These are phyloP conservation scores for Aspergillus aculeatus DNA, from an alignment of 2,329 filamentous ascomycete species.

Conservation along the genomic window DNA sequence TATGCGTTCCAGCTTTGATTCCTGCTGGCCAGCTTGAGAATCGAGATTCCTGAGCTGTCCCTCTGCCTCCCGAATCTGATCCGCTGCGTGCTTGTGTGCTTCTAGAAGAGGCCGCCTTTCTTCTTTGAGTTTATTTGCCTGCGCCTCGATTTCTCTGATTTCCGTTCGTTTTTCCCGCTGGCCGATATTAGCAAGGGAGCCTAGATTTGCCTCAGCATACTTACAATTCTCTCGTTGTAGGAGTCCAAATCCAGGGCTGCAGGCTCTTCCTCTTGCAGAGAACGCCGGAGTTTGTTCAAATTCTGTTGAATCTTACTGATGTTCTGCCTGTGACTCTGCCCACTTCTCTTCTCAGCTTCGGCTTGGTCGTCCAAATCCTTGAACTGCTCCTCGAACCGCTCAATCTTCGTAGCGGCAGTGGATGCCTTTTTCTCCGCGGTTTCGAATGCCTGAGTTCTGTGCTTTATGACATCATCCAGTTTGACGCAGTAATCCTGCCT, in stretches of 20 bases:
- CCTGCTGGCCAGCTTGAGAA: constrained; percentile 72
- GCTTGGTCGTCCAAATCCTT: constrained; percentile 41
- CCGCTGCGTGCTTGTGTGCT: constrained; percentile 36
- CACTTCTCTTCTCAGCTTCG: constrained; percentile 53
- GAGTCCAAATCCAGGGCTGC: constrained; percentile 66
- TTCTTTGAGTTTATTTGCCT: constrained; percentile 44
- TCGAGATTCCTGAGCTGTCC: constrained; percentile 60
- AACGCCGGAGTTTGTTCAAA: constrained; percentile 64
- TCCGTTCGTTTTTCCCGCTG: constrained; percentile 57
- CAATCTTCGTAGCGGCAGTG: constrained; percentile 42
- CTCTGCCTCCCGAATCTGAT: constrained; percentile 44
- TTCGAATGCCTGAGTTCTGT: constrained; percentile 56
- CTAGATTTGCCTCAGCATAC: constrained; percentile 30
- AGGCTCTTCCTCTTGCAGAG: constrained; percentile 58
- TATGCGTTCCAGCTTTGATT: constrained; percentile 60
- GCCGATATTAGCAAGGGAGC: constrained; percentile 25
- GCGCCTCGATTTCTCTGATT: constrained; percentile 35
- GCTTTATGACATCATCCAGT: constrained; percentile 56
- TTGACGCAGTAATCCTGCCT: constrained; percentile 65
- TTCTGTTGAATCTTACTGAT: constrained; percentile 51
- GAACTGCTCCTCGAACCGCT: constrained; percentile 39
- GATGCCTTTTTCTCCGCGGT: constrained; percentile 52
- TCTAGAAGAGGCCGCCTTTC: constrained; percentile 33
- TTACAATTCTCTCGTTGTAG: constrained; percentile 71
- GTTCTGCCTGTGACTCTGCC: constrained; percentile 54